These are phyloP conservation scores for Russula earlei DNA, from an alignment of 768 basidiomycete species.

Conservation along the genomic window DNA sequence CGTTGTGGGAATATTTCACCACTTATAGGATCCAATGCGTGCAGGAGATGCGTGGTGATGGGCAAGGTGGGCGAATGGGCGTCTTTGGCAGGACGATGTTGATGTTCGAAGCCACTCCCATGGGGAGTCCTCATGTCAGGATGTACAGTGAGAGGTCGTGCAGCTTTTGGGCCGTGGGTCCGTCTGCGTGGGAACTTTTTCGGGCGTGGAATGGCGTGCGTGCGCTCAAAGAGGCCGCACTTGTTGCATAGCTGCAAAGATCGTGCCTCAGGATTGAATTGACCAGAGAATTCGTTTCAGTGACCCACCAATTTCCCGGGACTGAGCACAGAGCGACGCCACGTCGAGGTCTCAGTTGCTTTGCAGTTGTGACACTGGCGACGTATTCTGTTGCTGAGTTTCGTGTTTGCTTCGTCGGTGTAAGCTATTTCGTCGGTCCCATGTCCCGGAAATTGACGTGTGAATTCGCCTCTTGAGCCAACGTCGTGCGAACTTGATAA, in stretches of 20 bases:
- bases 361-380: constrained; percentile 76
- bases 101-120: neutral
- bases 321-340: constrained; percentile 64
- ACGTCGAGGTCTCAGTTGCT: constrained; percentile 75
- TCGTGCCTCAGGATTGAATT: neutral
- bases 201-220: constrained; percentile 65
- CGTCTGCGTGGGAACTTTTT: constrained; percentile 12
- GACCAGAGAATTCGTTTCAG: neutral
- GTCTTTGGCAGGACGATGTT: neutral
- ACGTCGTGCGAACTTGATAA: neutral
- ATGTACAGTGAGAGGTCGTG: neutral
- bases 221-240: constrained; percentile 72
- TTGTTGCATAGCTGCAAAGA: constrained; percentile 36
- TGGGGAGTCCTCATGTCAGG: neutral
- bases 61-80: neutral
- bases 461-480: neutral
- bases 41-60: neutral
- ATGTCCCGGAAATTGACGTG: neutral
- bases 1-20: constrained; percentile 3
- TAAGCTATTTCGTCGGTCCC: constrained; percentile 20
- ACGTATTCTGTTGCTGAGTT: constrained; percentile 65
- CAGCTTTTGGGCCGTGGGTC: neutral
- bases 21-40: constrained; percentile 1
- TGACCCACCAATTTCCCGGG: constrained; percentile 59
- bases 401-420: constrained; percentile 74